Evolutionary conservation across 768 basidiomycete species (phyloP).

Genomic region (Leccinellum luteum): DNA sequence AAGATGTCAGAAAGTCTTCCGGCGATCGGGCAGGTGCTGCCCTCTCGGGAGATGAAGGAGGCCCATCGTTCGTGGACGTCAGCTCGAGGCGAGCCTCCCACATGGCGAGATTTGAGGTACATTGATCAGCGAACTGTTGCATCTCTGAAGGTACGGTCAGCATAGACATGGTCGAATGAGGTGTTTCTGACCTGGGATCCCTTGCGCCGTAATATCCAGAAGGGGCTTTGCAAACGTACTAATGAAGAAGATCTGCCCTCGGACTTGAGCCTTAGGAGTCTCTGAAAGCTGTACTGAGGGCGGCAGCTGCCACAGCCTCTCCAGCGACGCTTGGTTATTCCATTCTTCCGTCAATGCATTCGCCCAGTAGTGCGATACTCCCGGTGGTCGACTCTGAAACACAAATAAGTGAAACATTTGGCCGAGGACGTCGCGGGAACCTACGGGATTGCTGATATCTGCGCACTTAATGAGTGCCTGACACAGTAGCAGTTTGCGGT

Average conservation of each 20-base stretch:
- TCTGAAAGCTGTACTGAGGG: constrained; percentile 48
- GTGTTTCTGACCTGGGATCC: constrained; percentile 64
- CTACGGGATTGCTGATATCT: constrained; percentile 96
- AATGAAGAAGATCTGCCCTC: constrained; percentile 89
- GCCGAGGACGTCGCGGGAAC: constrained; percentile 31
- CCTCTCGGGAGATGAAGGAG: background rate
- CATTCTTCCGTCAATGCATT: constrained; percentile 86
- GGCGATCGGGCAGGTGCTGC: constrained; percentile 33
- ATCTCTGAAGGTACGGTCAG: constrained; percentile 50
- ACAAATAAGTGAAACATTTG: constrained; percentile 6
- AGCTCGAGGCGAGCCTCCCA: constrained; percentile 61
- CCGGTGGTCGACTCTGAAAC: constrained; percentile 80
- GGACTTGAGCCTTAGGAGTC: constrained; percentile 62
- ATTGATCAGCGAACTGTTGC: constrained; percentile 61
- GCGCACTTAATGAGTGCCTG: constrained; percentile 96
- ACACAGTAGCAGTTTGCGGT: constrained; percentile 69
- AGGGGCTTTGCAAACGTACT: constrained; percentile 79
- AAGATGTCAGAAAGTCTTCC: constrained; percentile 49
- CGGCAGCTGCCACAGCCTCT: constrained; percentile 72
- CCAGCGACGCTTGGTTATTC: constrained; percentile 85
- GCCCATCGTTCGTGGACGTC: constrained; percentile 20
- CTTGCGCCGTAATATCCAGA: constrained; percentile 68
- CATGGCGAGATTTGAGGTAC: constrained; percentile 61
- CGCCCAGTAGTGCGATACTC: constrained; percentile 93
- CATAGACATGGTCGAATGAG: background rate